Evolutionary conservation across 1,284 basidiomycete genomes (phyloP), one percentile per base, ranked within the genome.

Genomic region (Tilletia caries): DNA sequence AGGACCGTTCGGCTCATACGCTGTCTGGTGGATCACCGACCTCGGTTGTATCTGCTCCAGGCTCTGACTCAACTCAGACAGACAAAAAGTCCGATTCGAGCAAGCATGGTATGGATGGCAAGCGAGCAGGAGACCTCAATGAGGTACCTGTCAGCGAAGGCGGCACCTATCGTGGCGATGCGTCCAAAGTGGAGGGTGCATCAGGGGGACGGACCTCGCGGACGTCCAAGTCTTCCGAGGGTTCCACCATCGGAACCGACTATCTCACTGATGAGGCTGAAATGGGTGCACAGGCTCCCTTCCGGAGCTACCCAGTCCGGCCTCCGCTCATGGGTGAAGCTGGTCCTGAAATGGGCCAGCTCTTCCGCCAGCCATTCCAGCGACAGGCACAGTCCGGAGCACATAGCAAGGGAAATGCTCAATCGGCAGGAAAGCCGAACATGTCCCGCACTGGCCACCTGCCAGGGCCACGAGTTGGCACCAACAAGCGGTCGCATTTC

Each of bases 401-500:
- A 8, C 27, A 8, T 29, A 34, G 10, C 27, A 15, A 20, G 29
- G 54, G 54, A 5, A 29, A 34, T 8, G 3, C 13, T 3, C 29
- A 33, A 15, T 62, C 32, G 10, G 6, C 48, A 5, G 20, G 48
- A 13, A 50, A 18, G 37, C 37, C 15, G 15, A 20, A 13, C 4
- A n/a, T 18, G 15, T 29, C 33, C 6, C 58, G 29, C 18, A 27
- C 34, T 29, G 34, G 34, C 46, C 5, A 50, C 48, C 2, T n/a
- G 48, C 1, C 8, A 13, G 48, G 37, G 15, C 15, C 37, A 1
- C 37, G 37, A 6, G 15, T 15, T 15, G 37, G 37, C 8, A 37
- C 18, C 58, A 33, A 62, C 3, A 62, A 62, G 33, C 58, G 58
- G 15, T 29, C 58, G 1, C 46, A 71, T 64, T 77, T 73, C 54